Evolutionary conservation across 2,329 filamentous ascomycete species (phyloP), one percentile per base, ranked within the genome.

Genomic region (Endoconidiophora polonica): DNA sequence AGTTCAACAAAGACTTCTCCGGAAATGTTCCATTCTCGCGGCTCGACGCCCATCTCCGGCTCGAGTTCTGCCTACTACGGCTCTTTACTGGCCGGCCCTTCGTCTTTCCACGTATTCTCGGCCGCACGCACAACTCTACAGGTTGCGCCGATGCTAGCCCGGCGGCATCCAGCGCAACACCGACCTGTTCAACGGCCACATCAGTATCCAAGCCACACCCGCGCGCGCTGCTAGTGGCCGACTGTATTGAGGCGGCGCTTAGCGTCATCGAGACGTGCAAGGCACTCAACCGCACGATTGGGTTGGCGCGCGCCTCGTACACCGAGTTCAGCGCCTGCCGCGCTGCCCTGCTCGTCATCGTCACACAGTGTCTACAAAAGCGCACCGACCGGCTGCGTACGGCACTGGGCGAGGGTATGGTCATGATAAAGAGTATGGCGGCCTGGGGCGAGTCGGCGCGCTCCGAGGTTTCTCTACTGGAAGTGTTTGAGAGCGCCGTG

Each of bases 301-400:
- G 72, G 14, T 68, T 75, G 48, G 71, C 72, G 4, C 66, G 71
- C 26, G 70, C 71, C 2, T 73, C 71, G 0, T 75, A 74, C 55
- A 73, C 71, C 3, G 72, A 76, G 54, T 75, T 74, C 56, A 73
- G 69, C 57, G 70, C 72, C 2, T 74, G 71, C 46, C 70, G 72
- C 40, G 71, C 71, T 7, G 71, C 72, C 6, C 60, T 75, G 4
- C 62, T 75, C 2, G 71, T 74, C 24, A 61, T 66, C 43, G 64
- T 65, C 29, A 64, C 64, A 2, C 64, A 66, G 44, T 66, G 63
- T 42, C 57, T 66, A 37, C 62, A 62, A 39, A 60, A 60, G 50
- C 62, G 61, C 42, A 64, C 63, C 9, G 63, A 66, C 47, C 56
- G 60, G 29, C 63, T 71, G 10, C 66, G 68, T 23, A 66, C 68